Percentiles rank a stretch among this genome's conserved stretches.
phyloP scores from a whole-genome alignment of 139 green algal species.

The Picochlorum sp. region DNA sequence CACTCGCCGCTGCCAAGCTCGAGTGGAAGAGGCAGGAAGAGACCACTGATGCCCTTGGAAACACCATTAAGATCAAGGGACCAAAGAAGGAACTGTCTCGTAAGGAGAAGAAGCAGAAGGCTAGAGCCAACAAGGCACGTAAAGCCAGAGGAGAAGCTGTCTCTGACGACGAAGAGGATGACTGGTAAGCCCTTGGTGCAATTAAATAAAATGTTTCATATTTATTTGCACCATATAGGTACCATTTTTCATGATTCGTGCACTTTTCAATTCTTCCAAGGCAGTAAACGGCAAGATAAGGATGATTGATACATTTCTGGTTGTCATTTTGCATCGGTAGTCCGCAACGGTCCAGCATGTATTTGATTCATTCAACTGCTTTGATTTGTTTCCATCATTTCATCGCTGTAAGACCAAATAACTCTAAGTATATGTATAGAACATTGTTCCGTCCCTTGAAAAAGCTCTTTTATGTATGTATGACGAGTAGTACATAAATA shows the following conservation, averaged over 20 bases:
- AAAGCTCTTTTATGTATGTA: too few species aligned
- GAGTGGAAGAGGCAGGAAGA: constrained; percentile 75
- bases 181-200: constrained; percentile 18
- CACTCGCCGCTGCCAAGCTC: constrained; percentile 52
- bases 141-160: constrained; percentile 69
- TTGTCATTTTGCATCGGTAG: too few species aligned
- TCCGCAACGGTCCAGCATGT: too few species aligned
- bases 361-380: too few species aligned
- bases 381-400: too few species aligned
- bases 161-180: constrained; percentile 51
- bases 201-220: not conserved
- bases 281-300: too few species aligned
- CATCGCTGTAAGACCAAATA: too few species aligned
- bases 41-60: constrained; percentile 75
- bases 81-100: constrained; percentile 80
- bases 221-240: constrained; percentile 1
- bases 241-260: not conserved
- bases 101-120: constrained; percentile 80
- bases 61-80: constrained; percentile 79
- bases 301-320: too few species aligned
- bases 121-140: constrained; percentile 52
- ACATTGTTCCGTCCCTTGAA: too few species aligned
- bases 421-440: too few species aligned
- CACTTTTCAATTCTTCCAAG: not conserved
- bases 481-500: too few species aligned